These are phyloP conservation scores for Digitaria exilis DNA, from an alignment of 202 grass and related monocot genomes.

Conservation along the genomic window DNA sequence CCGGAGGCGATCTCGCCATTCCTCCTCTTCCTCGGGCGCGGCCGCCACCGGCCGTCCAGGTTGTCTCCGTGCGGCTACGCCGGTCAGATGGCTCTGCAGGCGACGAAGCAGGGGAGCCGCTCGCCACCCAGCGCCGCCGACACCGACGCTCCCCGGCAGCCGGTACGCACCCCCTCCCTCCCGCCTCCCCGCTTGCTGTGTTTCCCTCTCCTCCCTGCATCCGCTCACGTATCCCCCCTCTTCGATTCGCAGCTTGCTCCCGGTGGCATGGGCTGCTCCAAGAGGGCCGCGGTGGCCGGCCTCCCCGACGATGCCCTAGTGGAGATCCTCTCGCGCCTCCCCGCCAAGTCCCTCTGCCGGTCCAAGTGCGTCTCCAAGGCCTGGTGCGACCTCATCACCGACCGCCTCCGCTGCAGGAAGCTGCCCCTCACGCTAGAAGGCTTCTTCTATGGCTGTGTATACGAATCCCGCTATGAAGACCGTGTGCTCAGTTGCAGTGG, in stretches of 20 bases:
- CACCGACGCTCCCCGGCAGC: background rate
- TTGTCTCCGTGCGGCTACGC: background rate
- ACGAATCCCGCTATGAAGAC: background rate
- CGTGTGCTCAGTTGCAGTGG: too few species aligned
- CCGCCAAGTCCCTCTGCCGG: background rate
- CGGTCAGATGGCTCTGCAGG: background rate
- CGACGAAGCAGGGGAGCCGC: background rate
- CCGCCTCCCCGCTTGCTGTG: too few species aligned
- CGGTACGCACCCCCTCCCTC: background rate
- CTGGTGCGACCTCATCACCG: constrained; percentile 12
- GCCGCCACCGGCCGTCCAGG: background rate
- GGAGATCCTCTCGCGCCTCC: constrained; percentile 12
- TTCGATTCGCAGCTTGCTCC: background rate
- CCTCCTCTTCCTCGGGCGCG: background rate
- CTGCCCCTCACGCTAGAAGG: background rate
- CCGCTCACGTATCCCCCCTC: background rate
- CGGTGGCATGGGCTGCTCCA: background rate
- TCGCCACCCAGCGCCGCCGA: background rate
- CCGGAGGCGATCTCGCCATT: background rate
- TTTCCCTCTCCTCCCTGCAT: background rate
- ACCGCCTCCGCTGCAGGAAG: background rate
- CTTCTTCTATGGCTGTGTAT: background rate
- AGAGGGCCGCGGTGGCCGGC: background rate
- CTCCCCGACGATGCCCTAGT: background rate
- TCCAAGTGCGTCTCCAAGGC: constrained; percentile 24